Conservation (phyloP, 2,329 filamentous ascomycete species). For the Volutella citrinella region DNA sequence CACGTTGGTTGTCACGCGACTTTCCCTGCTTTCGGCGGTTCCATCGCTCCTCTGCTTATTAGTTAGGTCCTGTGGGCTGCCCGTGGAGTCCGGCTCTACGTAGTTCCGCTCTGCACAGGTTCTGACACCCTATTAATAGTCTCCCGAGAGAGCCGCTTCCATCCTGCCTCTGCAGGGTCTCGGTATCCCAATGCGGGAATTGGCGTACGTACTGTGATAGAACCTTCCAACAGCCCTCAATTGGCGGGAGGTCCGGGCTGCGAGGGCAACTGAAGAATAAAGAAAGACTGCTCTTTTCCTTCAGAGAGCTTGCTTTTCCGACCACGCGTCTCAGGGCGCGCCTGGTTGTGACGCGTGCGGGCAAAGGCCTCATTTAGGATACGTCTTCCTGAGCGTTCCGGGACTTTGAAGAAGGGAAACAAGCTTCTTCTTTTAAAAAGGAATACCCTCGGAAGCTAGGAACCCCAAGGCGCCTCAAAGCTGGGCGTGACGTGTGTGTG, state of each 20-base stretch:
- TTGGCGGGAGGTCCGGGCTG: not conserved
- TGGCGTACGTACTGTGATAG: not conserved
- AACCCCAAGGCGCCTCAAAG: not conserved
- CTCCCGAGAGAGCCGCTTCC: not conserved
- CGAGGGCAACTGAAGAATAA: not conserved
- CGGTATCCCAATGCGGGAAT: not conserved
- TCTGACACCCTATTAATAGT: too few relatives aligned
- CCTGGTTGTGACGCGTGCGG: not conserved
- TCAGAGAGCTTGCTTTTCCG: not conserved
- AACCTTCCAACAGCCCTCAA: not conserved
- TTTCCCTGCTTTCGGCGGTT: too few relatives aligned
- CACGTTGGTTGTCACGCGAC: too few relatives aligned
- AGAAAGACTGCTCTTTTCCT: not conserved
- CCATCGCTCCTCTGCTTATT: too few relatives aligned
- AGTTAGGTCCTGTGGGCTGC: too few relatives aligned
- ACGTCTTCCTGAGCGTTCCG: not conserved
- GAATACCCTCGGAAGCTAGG: not conserved
- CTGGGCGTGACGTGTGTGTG: too few relatives aligned
- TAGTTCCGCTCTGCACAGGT: too few relatives aligned
- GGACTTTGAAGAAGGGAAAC: not conserved
- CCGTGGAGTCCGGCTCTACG: too few relatives aligned
- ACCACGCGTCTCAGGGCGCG: not conserved
- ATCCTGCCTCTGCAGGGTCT: not conserved
- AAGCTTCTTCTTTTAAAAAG: not conserved
- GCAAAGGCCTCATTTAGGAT: not conserved